Conservation (phyloP, 495 filamentous ascomycete species). For the Aspergillus mulundensis region DNA sequence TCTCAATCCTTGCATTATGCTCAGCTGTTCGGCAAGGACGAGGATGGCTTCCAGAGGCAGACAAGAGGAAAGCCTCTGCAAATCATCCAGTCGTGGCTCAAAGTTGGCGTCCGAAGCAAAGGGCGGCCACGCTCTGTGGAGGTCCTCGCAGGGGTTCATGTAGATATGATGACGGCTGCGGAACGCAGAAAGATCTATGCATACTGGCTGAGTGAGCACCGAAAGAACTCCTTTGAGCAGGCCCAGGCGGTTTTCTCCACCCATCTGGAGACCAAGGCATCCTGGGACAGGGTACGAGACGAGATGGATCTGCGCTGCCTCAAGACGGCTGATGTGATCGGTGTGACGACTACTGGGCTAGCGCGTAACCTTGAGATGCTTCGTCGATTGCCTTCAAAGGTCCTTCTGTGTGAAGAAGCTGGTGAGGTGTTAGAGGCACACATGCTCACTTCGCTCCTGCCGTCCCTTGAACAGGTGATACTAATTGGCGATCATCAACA, state of each 20-base stretch:
- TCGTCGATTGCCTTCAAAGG: conserved; percentile 56
- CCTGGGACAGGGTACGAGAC: conserved; percentile 29
- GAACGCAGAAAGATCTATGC: conserved; percentile 25
- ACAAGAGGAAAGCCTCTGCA: no score
- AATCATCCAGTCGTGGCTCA: conserved; percentile 29
- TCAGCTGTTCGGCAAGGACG: conserved; percentile 27
- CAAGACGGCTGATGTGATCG: conserved; percentile 54
- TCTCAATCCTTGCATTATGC: conserved; percentile 9
- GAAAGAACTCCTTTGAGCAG: conserved; percentile 25
- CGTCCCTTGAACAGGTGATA: conserved; percentile 67
- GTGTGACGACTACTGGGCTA: conserved; percentile 70
- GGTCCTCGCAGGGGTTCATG: no score
- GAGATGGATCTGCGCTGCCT: conserved; percentile 38
- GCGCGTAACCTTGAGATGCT: conserved; percentile 63
- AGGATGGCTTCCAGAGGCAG: conserved; percentile 28
- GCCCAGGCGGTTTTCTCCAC: conserved; percentile 26
- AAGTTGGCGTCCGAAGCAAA: conserved; percentile 4
- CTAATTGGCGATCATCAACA: conserved; percentile 76
- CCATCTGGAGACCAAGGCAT: conserved; percentile 30
- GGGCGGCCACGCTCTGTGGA: conserved; percentile 5
- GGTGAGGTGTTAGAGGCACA: conserved; percentile 74
- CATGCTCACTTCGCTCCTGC: conserved; percentile 62
- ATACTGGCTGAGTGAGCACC: conserved; percentile 47
- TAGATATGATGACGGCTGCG: conserved; percentile 20
- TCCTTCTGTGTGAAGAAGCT: conserved; percentile 74